These are phyloP conservation scores for Trypanosoma scelopori DNA, from an alignment of 208 protist species.

Conservation along the genomic window DNA sequence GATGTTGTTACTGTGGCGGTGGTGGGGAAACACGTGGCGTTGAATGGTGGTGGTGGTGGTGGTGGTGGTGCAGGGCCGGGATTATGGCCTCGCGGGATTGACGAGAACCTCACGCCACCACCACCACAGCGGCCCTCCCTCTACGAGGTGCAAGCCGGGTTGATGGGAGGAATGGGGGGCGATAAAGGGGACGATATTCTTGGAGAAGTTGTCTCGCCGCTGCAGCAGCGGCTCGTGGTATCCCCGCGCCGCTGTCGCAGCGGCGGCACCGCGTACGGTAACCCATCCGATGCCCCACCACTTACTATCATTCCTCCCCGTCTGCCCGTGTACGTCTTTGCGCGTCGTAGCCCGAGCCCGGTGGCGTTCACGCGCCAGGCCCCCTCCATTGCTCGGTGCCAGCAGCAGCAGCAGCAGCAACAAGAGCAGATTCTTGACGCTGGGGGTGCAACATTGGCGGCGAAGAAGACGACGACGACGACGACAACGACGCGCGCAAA, in stretches of 20 bases:
- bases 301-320: constrained; percentile 30
- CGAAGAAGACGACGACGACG: too few species aligned
- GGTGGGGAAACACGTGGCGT: not conserved
- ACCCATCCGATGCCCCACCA: not conserved
- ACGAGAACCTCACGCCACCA: constrained; percentile 6
- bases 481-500: too few species aligned
- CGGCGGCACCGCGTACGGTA: not conserved
- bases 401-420: constrained; percentile 5
- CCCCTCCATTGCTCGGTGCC: constrained; percentile 19
- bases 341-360: constrained; percentile 58
- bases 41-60: not conserved
- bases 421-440: not conserved
- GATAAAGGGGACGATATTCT: constrained; percentile 13
- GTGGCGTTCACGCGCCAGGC: constrained; percentile 43
- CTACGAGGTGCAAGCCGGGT: not conserved
- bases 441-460: too few species aligned
- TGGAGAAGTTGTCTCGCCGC: constrained; percentile 24
- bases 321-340: constrained; percentile 73
- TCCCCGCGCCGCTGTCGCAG: not conserved
- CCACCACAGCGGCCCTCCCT: not conserved
- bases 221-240: constrained; percentile 22
- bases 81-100: not conserved
- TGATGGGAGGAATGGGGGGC: not conserved
- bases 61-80: not conserved
- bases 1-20: not conserved